Base-by-base conservation (phyloP, 176 grass and related monocot genomes). In the Eleusine coracana region DNA sequence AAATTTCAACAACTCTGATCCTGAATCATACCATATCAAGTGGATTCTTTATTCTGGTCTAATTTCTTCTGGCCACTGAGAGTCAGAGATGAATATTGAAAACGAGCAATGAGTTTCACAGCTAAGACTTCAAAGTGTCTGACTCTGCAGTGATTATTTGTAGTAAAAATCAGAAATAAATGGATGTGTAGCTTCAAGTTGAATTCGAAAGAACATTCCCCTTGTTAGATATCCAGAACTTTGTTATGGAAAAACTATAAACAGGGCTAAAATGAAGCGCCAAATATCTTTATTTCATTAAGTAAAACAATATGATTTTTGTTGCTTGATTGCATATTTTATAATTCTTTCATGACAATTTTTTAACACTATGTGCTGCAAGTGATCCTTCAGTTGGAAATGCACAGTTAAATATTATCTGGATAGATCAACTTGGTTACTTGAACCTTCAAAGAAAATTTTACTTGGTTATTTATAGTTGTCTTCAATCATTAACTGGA, bases 381-480 rank as follows among this genome's bases (percentile, higher is more conserved):
- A 61, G n/a, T 80, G 11, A 68, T 62, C 31, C 17, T 75, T 34
- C 70, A 80, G 74, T 49, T 80, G 41, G 38, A 74, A 79, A 79
- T 79, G 55, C 40, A 14, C 6, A n/a, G n/a, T 54, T 71, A 55
- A 41, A 65, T 36, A 42, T 50, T 76, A 31, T 44, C 17, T 55
- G 45, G 77, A 71, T 78, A 50, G 66, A 20, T 72, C 36, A 25
- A 3, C 70, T 89, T 41, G 40, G 45, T 60, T 68, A 38, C 50
- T n/a, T 68, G 42, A 54, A 55, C 68, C 28, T 80, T 66, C 9
- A 39, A 84, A 75, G 17, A 39, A 74, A 20, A 87, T 39, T 51
- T 11, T 40, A 54, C 29, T 23, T 84, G 31, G 29, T 75, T 63
- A 85, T 85, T 60, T 27, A 48, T 54, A 63, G 12, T 60, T 72